These are phyloP conservation scores for Linnemannia zychae DNA, from an alignment of 192 early-diverging fungal genomes.

Conservation along the genomic window DNA sequence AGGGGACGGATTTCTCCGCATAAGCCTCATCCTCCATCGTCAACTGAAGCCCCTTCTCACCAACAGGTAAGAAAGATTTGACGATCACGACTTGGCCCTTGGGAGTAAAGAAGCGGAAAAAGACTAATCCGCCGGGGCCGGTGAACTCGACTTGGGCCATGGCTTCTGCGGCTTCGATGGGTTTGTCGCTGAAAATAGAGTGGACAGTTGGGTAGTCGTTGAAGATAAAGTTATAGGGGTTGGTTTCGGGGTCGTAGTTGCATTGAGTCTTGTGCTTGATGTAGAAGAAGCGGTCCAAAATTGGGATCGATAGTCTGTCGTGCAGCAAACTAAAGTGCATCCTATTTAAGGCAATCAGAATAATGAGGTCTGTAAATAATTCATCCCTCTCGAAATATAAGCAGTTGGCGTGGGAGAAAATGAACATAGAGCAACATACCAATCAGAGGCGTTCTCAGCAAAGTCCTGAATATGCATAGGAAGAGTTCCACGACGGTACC, in stretches of 20 bases:
- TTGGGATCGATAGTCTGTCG: conserved; percentile 42
- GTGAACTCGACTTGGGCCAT: conserved; percentile 51
- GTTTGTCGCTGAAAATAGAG: conserved; percentile 37
- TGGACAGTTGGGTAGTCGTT: conserved; percentile 53
- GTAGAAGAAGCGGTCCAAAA: conserved; percentile 51
- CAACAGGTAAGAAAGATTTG: conserved; percentile 48
- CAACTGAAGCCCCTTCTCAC: conserved; percentile 48
- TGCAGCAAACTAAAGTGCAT: conserved; percentile 50
- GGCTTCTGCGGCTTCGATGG: conserved; percentile 45
- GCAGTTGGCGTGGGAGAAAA: neutral
- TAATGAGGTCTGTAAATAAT: neutral
- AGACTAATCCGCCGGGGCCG: conserved; percentile 50
- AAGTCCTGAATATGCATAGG: conserved; percentile 57
- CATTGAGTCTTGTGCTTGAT: conserved; percentile 42
- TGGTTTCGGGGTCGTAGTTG: conserved; percentile 50
- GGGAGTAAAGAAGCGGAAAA: conserved; percentile 54
- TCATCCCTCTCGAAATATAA: no score
- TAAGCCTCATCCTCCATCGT: conserved; percentile 56
- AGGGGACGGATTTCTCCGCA: conserved; percentile 42
- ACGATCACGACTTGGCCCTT: conserved; percentile 39
- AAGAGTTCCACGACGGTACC: conserved; percentile 45
- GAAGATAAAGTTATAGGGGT: conserved; percentile 53
- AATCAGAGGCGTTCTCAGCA: conserved; percentile 53
- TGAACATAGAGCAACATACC: conserved; percentile 22
- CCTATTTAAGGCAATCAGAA: conserved; percentile 18